Conservation (phyloP, 345 rosid species). For the Eucalyptus pauciflora region DNA sequence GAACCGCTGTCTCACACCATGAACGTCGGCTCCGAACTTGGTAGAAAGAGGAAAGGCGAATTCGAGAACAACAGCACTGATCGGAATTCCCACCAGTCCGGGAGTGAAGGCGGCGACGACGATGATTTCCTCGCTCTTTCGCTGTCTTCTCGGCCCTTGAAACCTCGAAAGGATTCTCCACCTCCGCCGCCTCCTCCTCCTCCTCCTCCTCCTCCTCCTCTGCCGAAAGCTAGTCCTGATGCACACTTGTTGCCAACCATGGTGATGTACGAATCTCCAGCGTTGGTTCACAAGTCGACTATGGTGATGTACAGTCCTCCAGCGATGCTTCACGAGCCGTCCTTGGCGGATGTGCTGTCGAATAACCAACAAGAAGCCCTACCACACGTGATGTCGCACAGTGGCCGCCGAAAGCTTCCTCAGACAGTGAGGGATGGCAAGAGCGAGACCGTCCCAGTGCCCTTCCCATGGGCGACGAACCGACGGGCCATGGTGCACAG, state of each 20-base stretch:
- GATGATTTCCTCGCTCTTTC: neutral
- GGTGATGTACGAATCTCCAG: neutral
- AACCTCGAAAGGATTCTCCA: neutral
- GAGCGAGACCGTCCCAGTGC: neutral
- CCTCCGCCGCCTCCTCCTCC: neutral
- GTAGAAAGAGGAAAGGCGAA: neutral
- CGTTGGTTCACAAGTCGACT: neutral
- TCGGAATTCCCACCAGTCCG: neutral
- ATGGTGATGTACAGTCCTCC: neutral
- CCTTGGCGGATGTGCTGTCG: neutral
- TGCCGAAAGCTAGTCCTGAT: neutral
- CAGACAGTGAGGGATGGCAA: conserved; percentile 5
- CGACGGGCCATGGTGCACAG: conserved; percentile 8
- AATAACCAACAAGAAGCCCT: neutral
- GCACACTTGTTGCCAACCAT: neutral
- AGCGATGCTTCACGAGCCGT: neutral
- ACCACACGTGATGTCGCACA: neutral
- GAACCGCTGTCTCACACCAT: neutral
- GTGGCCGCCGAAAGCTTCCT: neutral
- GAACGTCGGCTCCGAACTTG: neutral
- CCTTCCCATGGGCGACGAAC: conserved; percentile 24
- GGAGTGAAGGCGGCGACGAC: neutral
- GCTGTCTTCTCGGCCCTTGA: neutral
- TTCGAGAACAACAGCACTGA: neutral
- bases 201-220: neutral